phyloP scores from a whole-genome alignment of 129 eudicot genomes.

The Escallonia herrerae region DNA sequence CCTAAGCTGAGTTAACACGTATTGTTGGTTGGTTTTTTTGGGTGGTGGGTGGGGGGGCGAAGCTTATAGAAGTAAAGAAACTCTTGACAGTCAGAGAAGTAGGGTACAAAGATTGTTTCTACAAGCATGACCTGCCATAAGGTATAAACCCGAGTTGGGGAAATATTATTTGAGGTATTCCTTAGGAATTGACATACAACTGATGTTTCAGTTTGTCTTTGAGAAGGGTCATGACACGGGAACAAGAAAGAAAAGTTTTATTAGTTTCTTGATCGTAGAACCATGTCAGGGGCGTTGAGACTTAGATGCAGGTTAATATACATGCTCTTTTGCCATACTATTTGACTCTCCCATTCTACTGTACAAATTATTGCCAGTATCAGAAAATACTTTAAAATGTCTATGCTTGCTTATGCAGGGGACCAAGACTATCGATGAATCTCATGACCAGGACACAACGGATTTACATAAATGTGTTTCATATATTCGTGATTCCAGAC shows the following conservation, averaged over 20 bases:
- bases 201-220: too few species aligned
- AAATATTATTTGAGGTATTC: too few species aligned
- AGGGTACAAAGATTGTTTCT: too few species aligned
- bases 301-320: neutral
- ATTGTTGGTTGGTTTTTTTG: too few species aligned
- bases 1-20: too few species aligned
- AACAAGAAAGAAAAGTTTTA: neutral
- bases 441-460: conserved; percentile 91
- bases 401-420: conserved; percentile 51
- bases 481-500: conserved; percentile 33
- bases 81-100: too few species aligned
- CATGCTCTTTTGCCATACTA: too few species aligned
- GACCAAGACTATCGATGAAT: conserved; percentile 55
- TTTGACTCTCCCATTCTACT: neutral
- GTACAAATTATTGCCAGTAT: neutral
- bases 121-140: too few species aligned
- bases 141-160: too few species aligned
- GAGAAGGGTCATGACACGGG: neutral
- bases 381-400: neutral
- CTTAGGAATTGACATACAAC: too few species aligned
- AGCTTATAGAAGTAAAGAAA: too few species aligned
- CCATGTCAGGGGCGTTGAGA: neutral
- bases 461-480: conserved; percentile 86
- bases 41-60: too few species aligned
- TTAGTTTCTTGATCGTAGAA: neutral